These are phyloP conservation scores for Xerocomus brunneocitrinus DNA, from an alignment of 768 basidiomycete species.

Conservation along the genomic window DNA sequence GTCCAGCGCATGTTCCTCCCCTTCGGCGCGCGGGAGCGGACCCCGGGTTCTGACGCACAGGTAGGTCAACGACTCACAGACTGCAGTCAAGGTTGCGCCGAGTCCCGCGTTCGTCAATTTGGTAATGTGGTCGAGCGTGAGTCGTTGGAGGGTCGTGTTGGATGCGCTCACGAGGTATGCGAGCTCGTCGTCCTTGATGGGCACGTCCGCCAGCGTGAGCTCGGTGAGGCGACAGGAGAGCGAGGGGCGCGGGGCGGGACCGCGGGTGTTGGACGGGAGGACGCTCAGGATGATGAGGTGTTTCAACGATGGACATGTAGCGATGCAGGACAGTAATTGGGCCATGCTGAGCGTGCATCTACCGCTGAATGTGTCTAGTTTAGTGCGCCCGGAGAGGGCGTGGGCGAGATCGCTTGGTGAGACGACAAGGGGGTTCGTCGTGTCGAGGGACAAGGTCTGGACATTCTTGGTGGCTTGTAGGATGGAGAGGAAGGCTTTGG, in stretches of 20 bases:
- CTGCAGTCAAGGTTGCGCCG: background rate
- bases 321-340: conserved; percentile 1
- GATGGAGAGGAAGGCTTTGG: conserved; percentile 1
- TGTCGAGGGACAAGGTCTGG: background rate
- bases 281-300: background rate
- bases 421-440: background rate
- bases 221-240: conserved; percentile 1
- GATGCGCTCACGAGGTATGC: conserved; percentile 3
- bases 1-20: conserved; percentile 8
- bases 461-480: conserved; percentile 1
- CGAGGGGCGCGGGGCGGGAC: background rate
- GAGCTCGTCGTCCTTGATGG: conserved; percentile 12
- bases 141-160: conserved; percentile 2
- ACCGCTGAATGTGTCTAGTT: background rate
- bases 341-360: background rate
- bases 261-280: background rate
- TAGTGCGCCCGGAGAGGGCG: background rate
- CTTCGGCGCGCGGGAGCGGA: background rate
- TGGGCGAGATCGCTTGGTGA: background rate
- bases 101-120: conserved; percentile 7
- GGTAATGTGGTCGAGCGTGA: background rate
- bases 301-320: conserved; percentile 10
- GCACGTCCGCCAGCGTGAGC: background rate
- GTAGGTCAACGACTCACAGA: background rate
- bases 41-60: background rate